Evolutionary conservation across 306 rosid genomes (phyloP).

Genomic region (Begonia peltatifolia): DNA sequence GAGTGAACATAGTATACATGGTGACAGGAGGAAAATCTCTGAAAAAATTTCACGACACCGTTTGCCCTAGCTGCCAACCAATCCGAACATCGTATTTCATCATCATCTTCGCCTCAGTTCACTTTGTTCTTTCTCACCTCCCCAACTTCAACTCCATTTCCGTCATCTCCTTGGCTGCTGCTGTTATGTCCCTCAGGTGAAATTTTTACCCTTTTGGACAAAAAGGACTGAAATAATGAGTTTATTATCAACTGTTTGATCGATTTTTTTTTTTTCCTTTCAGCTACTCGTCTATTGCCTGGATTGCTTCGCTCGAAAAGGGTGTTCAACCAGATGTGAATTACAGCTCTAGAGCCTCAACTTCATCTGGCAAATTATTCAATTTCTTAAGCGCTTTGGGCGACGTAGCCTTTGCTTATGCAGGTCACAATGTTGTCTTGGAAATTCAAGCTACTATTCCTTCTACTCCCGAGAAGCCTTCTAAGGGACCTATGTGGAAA

Average conservation of each 20-base stretch:
- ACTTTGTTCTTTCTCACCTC: constrained; percentile 46
- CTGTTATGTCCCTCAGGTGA: constrained; percentile 63
- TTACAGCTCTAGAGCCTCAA: constrained; percentile 21
- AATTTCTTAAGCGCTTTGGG: constrained; percentile 60
- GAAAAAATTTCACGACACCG: constrained; percentile 33
- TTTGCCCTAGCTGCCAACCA: constrained; percentile 24
- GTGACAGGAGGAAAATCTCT: constrained; percentile 63
- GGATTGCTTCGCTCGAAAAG: constrained; percentile 34
- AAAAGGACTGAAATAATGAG: too few relatives aligned
- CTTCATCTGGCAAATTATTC: constrained; percentile 14
- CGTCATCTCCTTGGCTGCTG: constrained; percentile 50
- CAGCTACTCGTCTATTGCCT: constrained; percentile 75
- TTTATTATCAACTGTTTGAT: too few relatives aligned
- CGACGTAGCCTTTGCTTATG: constrained; percentile 71
- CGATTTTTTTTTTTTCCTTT: neutral
- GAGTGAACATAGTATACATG: constrained; percentile 58
- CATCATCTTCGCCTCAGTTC: constrained; percentile 36
- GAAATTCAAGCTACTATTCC: constrained; percentile 95
- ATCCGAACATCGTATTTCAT: constrained; percentile 41
- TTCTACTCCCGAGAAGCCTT: constrained; percentile 55
- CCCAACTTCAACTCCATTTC: constrained; percentile 76
- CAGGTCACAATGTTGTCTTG: constrained; percentile 78
- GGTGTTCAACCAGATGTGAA: constrained; percentile 30
- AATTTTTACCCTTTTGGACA: neutral
- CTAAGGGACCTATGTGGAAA: constrained; percentile 84